These are phyloP conservation scores for Claviceps pusilla DNA, from an alignment of 2,329 filamentous ascomycete species.

Conservation along the genomic window DNA sequence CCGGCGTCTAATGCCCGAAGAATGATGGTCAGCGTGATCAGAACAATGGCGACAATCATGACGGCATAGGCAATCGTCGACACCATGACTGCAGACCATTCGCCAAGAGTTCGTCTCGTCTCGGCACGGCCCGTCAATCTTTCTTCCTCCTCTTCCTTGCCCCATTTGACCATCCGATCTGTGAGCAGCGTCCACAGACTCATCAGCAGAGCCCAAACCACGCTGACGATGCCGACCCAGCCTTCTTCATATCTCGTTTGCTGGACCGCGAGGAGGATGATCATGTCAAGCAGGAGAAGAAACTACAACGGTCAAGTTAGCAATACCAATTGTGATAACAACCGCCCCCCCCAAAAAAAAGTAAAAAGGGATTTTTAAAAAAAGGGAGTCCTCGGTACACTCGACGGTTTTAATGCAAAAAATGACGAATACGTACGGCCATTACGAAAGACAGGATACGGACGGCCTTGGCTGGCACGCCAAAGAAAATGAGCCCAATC, in stretches of 20 bases:
- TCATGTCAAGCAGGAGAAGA: constrained; percentile 44
- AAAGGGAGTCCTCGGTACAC: too few species aligned
- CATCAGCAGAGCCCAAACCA: constrained; percentile 67
- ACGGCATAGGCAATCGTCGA: constrained; percentile 57
- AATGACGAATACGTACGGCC: constrained; percentile 21
- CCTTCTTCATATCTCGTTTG: constrained; percentile 70
- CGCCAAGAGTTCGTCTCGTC: constrained; percentile 61
- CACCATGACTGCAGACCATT: constrained; percentile 70
- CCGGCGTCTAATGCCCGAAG: constrained; percentile 68
- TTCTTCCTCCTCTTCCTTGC: constrained; percentile 85
- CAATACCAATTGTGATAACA: neutral
- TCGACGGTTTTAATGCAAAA: neutral
- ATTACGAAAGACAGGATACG: constrained; percentile 58
- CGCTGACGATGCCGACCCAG: constrained; percentile 77
- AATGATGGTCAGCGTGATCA: constrained; percentile 67
- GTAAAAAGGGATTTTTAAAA: too few species aligned
- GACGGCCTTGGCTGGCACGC: constrained; percentile 65
- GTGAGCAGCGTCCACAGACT: constrained; percentile 64
- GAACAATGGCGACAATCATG: constrained; percentile 51
- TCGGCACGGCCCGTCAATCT: constrained; percentile 80
- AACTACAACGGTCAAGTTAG: constrained; percentile 10
- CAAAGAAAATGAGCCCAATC: constrained; percentile 73
- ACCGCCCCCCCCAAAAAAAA: too few species aligned
- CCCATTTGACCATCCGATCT: constrained; percentile 76
- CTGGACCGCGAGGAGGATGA: constrained; percentile 63